phyloP scores from a whole-genome alignment of 208 protist genomes.

The Wallacemonas collosoma region DNA sequence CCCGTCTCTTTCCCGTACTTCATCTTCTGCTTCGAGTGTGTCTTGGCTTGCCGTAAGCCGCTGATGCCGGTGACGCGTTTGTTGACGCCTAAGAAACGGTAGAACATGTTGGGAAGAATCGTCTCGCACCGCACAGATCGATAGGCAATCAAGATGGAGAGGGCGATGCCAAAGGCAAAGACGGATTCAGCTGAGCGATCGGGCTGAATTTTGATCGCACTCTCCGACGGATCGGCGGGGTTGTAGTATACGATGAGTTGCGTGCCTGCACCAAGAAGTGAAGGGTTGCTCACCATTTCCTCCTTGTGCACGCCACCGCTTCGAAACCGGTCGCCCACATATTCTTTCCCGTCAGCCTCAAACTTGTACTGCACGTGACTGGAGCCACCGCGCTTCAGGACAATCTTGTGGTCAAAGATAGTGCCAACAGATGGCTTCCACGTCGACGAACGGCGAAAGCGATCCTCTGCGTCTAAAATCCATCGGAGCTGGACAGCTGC shows the following conservation, averaged over 20 bases:
- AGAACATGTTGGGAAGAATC: conserved; percentile 93
- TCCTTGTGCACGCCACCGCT: conserved; percentile 88
- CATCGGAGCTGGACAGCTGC: conserved; percentile 61
- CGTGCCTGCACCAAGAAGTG: conserved; percentile 84
- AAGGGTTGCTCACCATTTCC: conserved; percentile 78
- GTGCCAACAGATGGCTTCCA: conserved; percentile 86
- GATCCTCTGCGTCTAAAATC: conserved; percentile 82
- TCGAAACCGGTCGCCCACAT: conserved; percentile 80
- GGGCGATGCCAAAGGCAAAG: conserved; percentile 58
- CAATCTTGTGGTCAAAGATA: conserved; percentile 89
- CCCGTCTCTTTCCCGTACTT: conserved; percentile 83
- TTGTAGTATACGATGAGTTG: conserved; percentile 90
- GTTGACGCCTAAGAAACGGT: conserved; percentile 84
- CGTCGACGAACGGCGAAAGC: conserved; percentile 77
- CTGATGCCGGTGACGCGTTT: conserved; percentile 69
- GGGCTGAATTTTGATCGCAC: conserved; percentile 83
- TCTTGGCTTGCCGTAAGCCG: conserved; percentile 63
- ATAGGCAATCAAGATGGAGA: conserved; percentile 78
- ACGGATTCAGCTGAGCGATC: conserved; percentile 81
- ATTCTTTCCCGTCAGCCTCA: conserved; percentile 68
- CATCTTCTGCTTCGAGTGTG: conserved; percentile 79
- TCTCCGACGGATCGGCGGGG: conserved; percentile 78
- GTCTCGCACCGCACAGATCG: conserved; percentile 89
- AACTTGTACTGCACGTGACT: conserved; percentile 88
- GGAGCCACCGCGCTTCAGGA: conserved; percentile 80